Conservation (phyloP, 2,329 filamentous ascomycete genomes). For the Penicillium sp. region DNA sequence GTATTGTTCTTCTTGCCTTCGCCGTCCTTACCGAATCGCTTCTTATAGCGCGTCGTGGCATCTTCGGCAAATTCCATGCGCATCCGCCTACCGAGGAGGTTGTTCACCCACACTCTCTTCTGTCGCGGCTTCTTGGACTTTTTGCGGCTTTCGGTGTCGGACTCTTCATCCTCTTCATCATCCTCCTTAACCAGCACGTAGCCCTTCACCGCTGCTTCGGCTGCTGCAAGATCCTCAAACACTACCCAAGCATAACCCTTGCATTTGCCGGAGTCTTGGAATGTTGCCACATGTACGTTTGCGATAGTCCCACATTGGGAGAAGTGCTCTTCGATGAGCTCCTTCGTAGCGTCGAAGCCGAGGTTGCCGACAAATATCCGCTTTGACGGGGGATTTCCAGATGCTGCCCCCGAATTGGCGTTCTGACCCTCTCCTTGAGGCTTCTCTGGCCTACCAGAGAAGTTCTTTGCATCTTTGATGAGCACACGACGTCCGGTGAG, state of each 20-base stretch:
- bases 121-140: conserved; percentile 36
- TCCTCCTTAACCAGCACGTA: conserved; percentile 58
- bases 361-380: conserved; percentile 85
- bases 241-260: conserved; percentile 95
- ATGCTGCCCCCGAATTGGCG: conserved; percentile 20
- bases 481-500: conserved; percentile 70
- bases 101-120: conserved; percentile 70
- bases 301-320: conserved; percentile 72
- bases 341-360: conserved; percentile 69
- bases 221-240: conserved; percentile 69
- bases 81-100: conserved; percentile 67
- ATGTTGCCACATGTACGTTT: conserved; percentile 81
- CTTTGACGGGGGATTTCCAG: conserved; percentile 61
- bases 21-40: conserved; percentile 73
- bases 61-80: conserved; percentile 93
- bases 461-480: conserved; percentile 87
- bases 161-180: conserved; percentile 34
- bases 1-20: too few relatives aligned
- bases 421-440: conserved; percentile 38
- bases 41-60: conserved; percentile 78
- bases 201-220: conserved; percentile 68
- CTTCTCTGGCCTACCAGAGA: conserved; percentile 74
- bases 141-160: too few relatives aligned
- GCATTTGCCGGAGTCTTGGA: conserved; percentile 94
- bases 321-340: conserved; percentile 72